phyloP scores from a whole-genome alignment of 2,329 filamentous ascomycete species.

The Thelonectria discophora region DNA sequence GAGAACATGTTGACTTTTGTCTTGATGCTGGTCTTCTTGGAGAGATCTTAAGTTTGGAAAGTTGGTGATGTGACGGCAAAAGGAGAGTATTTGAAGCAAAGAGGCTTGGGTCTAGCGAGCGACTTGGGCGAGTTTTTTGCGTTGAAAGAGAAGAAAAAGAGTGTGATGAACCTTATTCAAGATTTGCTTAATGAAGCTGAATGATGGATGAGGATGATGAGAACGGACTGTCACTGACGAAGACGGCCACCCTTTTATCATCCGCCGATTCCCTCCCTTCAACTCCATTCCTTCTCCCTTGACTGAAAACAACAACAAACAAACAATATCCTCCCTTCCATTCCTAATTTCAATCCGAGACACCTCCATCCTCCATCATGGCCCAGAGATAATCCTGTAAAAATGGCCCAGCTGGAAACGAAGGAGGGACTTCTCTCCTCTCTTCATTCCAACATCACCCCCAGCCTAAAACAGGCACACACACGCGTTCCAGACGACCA shows the following conservation, averaged over 20 bases:
- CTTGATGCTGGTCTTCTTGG: no score
- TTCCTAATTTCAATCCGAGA: conserved; percentile 1
- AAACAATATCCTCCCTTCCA: conserved; percentile 6
- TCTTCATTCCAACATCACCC: no score
- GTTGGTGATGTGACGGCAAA: conserved; percentile 5
- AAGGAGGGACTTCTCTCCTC: no score
- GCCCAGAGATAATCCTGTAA: no score
- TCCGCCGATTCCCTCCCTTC: conserved; percentile 12
- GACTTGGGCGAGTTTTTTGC: conserved; percentile 36
- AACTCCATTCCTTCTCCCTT: background rate
- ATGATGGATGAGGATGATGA: conserved; percentile 2
- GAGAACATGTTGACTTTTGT: conserved; percentile 43
- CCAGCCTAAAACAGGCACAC: no score
- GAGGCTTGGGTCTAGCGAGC: conserved; percentile 37
- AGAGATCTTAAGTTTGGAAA: no score
- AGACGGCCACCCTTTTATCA: conserved; percentile 36
- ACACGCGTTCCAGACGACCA: no score
- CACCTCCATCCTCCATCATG: no score
- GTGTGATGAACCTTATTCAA: conserved; percentile 13
- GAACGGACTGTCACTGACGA: background rate
- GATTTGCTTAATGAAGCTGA: conserved; percentile 17
- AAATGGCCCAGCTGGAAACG: no score
- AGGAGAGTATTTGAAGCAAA: conserved; percentile 24
- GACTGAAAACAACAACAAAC: background rate
- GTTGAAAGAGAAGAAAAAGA: conserved; percentile 18